A percentile compares a stretch with the other conserved stretches of the same genome.
Conservation (phyloP, 1,284 basidiomycete species). For the Cutaneotrichosporon daszewskae region DNA sequence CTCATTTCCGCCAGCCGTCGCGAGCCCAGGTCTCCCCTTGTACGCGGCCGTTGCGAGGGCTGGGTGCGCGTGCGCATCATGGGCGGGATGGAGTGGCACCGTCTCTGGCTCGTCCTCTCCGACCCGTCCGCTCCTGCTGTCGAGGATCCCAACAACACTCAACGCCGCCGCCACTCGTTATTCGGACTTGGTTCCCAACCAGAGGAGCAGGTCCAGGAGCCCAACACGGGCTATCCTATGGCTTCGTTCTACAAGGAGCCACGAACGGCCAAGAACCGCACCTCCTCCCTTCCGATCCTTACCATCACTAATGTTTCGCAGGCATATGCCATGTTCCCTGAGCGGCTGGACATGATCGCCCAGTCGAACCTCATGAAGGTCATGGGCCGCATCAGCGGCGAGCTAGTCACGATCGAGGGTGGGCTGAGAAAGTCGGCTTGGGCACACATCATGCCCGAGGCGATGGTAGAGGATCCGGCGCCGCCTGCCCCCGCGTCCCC, state of each 20-base stretch:
- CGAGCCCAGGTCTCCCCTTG: constrained; percentile 61
- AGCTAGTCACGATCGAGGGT: constrained; percentile 56
- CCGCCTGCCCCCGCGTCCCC: constrained; percentile 19
- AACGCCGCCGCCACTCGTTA: constrained; percentile 35
- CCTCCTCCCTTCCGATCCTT: constrained; percentile 33
- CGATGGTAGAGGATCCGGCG: constrained; percentile 46
- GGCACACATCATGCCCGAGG: constrained; percentile 80
- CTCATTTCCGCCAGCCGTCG: constrained; percentile 68
- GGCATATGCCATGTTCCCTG: constrained; percentile 82
- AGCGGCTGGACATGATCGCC: constrained; percentile 83
- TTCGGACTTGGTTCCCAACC: constrained; percentile 41
- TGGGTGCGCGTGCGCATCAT: constrained; percentile 88
- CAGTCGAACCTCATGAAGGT: constrained; percentile 82
- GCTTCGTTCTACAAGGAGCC: constrained; percentile 45
- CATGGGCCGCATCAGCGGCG: constrained; percentile 71
- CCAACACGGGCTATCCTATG: constrained; percentile 42
- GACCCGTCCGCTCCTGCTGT: constrained; percentile 42
- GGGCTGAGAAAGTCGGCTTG: constrained; percentile 62
- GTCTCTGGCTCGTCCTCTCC: constrained; percentile 74
- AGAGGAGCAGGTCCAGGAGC: constrained; percentile 54
- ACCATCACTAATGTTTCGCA: constrained; percentile 45
- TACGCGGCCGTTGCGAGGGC: constrained; percentile 72
- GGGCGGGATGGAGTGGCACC: constrained; percentile 93
- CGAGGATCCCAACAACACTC: constrained; percentile 19
- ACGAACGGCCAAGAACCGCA: constrained; percentile 37